Conservation (phyloP, 2,329 filamentous ascomycete genomes). For the Pseudocercospora pini-densiflorae region DNA sequence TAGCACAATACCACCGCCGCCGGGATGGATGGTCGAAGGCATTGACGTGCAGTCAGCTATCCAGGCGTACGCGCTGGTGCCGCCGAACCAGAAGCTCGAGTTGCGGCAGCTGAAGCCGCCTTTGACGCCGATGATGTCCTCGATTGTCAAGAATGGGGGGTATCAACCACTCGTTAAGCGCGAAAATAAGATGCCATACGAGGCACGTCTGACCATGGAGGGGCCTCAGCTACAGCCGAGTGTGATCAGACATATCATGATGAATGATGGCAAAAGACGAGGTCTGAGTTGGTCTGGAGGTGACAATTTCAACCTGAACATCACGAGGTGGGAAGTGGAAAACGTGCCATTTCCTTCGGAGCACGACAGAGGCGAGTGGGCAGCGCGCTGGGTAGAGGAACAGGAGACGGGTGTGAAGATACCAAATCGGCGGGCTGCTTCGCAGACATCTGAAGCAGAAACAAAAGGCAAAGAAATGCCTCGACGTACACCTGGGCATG, state of each 20-base stretch:
- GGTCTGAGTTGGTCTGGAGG: constrained; percentile 37
- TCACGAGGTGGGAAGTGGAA: constrained; percentile 35
- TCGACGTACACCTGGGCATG: constrained; percentile 47
- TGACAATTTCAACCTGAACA: constrained; percentile 28
- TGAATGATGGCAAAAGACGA: constrained; percentile 29
- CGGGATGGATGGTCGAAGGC: constrained; percentile 50
- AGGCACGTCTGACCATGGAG: constrained; percentile 41
- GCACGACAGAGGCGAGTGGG: constrained; percentile 10
- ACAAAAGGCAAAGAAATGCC: constrained; percentile 31
- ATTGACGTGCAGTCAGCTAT: constrained; percentile 51
- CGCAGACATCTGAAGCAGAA: neutral
- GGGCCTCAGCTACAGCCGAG: constrained; percentile 36
- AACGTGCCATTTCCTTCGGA: neutral
- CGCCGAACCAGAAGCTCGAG: constrained; percentile 45
- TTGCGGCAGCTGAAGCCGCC: constrained; percentile 43
- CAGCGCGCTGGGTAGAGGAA: constrained; percentile 10
- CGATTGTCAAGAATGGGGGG: constrained; percentile 45
- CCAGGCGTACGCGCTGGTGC: constrained; percentile 56
- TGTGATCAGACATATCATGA: constrained; percentile 34
- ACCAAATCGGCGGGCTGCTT: neutral
- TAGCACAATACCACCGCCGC: constrained; percentile 49
- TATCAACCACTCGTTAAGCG: constrained; percentile 34
- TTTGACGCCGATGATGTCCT: constrained; percentile 38
- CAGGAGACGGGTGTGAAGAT: constrained; percentile 5
- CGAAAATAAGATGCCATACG: constrained; percentile 35